These are phyloP conservation scores for Guadua angustifolia DNA, from an alignment of 176 grass and related monocot species.

Conservation along the genomic window DNA sequence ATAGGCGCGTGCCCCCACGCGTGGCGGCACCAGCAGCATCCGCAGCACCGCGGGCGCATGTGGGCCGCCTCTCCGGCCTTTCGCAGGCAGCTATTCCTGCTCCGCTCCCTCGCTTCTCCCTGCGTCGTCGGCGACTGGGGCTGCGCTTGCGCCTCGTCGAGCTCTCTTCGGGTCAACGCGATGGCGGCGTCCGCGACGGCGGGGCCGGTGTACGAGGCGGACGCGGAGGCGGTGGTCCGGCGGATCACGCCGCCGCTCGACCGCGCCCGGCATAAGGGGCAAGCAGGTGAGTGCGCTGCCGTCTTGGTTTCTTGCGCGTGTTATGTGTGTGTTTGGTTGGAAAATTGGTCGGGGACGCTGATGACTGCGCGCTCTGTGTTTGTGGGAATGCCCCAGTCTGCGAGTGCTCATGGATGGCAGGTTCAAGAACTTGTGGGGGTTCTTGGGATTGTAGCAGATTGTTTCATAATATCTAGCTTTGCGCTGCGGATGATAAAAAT, in stretches of 20 bases:
- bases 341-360: no score
- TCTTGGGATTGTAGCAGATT: no score
- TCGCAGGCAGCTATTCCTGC: slow-evolving; percentile 70
- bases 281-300: slow-evolving; percentile 59
- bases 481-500: no score
- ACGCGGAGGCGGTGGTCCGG: slow-evolving; percentile 69
- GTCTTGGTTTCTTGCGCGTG: no score
- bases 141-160: slow-evolving; percentile 5
- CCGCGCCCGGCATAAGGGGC: slow-evolving; percentile 67
- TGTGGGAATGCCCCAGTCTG: no score
- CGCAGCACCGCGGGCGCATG: slow-evolving; percentile 52
- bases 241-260: slow-evolving; percentile 80
- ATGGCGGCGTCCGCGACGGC: slow-evolving; percentile 45
- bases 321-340: no score
- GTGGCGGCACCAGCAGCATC: slow-evolving; percentile 27
- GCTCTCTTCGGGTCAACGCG: not conserved
- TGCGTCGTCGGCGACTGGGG: not conserved
- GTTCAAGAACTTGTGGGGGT: no score
- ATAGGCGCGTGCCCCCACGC: slow-evolving; percentile 38
- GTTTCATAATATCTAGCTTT: no score
- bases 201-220: slow-evolving; percentile 63
- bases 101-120: slow-evolving; percentile 48
- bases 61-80: slow-evolving; percentile 60
- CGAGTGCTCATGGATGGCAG: no score
- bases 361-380: no score